These are phyloP conservation scores for Aspergillus tubingensis DNA, from an alignment of 2,329 filamentous ascomycete species.

Conservation along the genomic window DNA sequence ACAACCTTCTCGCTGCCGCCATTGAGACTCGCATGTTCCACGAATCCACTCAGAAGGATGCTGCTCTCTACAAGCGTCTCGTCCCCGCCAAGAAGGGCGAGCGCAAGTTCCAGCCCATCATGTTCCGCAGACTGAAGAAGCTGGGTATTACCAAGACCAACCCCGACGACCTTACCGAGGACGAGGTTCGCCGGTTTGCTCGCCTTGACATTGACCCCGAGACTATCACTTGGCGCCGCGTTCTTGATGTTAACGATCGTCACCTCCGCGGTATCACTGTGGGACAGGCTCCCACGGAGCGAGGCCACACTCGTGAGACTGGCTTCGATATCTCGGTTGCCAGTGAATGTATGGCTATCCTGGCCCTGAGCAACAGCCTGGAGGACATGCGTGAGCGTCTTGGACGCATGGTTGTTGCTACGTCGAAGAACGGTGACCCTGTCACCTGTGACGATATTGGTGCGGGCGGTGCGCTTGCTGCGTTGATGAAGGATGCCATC, in stretches of 20 bases:
- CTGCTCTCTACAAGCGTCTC: constrained; percentile 79
- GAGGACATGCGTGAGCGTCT: constrained; percentile 89
- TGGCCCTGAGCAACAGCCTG: constrained; percentile 86
- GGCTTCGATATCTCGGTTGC: constrained; percentile 98
- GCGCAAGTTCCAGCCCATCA: constrained; percentile 81
- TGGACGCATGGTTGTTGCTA: constrained; percentile 93
- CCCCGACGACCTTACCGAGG: constrained; percentile 83
- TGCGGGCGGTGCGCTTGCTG: constrained; percentile 85
- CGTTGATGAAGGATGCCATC: constrained; percentile 96
- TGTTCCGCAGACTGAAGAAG: constrained; percentile 93
- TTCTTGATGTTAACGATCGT: constrained; percentile 95
- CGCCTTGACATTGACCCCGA: constrained; percentile 93
- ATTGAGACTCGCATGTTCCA: constrained; percentile 99
- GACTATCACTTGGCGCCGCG: constrained; percentile 95
- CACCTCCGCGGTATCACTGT: constrained; percentile 88
- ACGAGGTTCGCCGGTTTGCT: constrained; percentile 87
- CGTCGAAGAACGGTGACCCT: constrained; percentile 79
- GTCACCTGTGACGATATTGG: constrained; percentile 96
- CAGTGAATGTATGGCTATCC: constrained; percentile 96
- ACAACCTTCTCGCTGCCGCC: constrained; percentile 93
- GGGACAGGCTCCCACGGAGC: constrained; percentile 85
- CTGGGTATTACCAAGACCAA: constrained; percentile 94
- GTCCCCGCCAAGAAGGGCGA: constrained; percentile 89
- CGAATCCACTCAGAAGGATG: constrained; percentile 92
- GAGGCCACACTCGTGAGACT: constrained; percentile 82